These are phyloP conservation scores for Leonotis leonurus DNA, from an alignment of 257 asterid species.

Conservation along the genomic window DNA sequence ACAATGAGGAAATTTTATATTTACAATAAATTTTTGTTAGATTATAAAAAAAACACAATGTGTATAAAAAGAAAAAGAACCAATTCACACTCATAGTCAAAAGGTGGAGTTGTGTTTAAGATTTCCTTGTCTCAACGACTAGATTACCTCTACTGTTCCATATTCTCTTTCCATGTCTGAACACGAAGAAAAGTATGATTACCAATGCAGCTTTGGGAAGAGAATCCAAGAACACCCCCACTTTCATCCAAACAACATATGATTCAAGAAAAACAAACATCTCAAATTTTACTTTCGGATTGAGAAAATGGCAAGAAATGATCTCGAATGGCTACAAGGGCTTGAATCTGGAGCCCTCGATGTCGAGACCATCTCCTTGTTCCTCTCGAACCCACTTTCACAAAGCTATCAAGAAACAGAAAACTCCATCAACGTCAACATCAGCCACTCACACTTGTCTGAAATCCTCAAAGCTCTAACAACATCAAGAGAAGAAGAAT, in stretches of 20 bases:
- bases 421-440: conserved; percentile 42
- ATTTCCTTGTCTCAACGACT: background rate
- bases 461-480: conserved; percentile 37
- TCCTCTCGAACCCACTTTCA: conserved; percentile 42
- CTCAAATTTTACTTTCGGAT: background rate
- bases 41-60: too few species aligned
- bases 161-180: background rate
- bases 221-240: background rate
- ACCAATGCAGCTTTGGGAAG: background rate
- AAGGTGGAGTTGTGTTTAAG: background rate
- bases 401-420: conserved; percentile 49
- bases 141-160: background rate
- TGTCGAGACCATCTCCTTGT: conserved; percentile 50
- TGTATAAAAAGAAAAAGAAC: too few species aligned
- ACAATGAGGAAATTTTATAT: too few species aligned
- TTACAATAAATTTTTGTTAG: too few species aligned
- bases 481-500: background rate
- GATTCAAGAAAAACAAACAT: background rate
- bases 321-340: conserved; percentile 45
- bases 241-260: background rate
- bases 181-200: background rate
- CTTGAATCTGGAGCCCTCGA: conserved; percentile 32
- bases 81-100: background rate
- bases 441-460: conserved; percentile 29
- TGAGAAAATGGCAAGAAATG: conserved; percentile 29